Base-by-base conservation (phyloP, 1,284 basidiomycete genomes). In the Cutaneotrichosporon cutaneum region DNA sequence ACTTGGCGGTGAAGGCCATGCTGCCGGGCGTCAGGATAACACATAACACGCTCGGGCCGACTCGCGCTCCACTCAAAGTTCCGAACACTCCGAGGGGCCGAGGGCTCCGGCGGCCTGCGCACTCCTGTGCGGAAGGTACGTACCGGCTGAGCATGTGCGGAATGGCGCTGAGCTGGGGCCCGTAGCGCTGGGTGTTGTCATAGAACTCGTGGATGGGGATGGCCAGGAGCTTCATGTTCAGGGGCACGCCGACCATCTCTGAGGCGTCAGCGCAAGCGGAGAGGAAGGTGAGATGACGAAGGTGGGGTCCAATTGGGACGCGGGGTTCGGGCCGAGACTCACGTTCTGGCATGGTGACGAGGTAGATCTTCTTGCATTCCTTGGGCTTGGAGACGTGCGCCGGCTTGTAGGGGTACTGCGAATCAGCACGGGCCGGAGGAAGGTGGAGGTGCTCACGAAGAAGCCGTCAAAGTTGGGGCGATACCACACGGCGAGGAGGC, bases 301-400 rank as follows among this genome's bases (percentile, higher is more conserved):
- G 44, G 8, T 10, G 21, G 14, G 30, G 9, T 30, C 30, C 30
- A 9, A n/a, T 9, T 9, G 30, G 30, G 5, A 4, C 30, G 30
- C 4, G 30, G 30, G 30, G 30, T 30, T 9, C 30, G 30, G 8
- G 11, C n/a, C 8, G 26, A 8, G 16, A 53, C 48, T 39, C 66
- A 96, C 94, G 95, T 66, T 87, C 85, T 1, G 95, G 94, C 86
- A 98, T 90, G 72, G 95, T 90, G 7, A 98, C 92, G 50, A 98
- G 83, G 81, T 92, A 98, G 53, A 97, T 84, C 77, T 94, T 96
- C 82, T 97, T 98, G 83, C 92, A 92, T 77, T 99, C 95, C 80
- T 98, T 99, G 10, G 95, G 95, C 76, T 94, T 92, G 48, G 92
- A 94, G 63, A 97, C 90, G 80, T 99, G 95, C 47, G 94, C 92